A percentile compares a stretch with the other conserved stretches of the same genome.
These are phyloP conservation scores for Sordaria brevicollis DNA, from an alignment of 495 filamentous ascomycete species.

Conservation along the genomic window DNA sequence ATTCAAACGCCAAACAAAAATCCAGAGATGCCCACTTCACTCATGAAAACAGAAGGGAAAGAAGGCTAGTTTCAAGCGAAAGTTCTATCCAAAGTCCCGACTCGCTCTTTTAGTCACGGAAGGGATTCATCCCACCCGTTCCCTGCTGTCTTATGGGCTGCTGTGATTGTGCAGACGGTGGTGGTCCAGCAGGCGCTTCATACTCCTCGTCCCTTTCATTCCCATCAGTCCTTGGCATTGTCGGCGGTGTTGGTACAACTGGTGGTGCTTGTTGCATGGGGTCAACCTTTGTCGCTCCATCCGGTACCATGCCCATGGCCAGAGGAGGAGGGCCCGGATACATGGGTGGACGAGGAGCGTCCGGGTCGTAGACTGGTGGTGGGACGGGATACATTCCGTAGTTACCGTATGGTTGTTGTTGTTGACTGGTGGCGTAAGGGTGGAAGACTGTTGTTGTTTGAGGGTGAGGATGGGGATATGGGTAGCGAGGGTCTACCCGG, in stretches of 20 bases:
- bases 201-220: slow-evolving; percentile 17
- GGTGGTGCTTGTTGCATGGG: slow-evolving; percentile 34
- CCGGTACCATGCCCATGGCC: slow-evolving; percentile 20
- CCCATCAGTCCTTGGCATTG: slow-evolving; percentile 13
- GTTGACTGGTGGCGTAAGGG: slow-evolving; percentile 22
- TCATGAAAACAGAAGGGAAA: background rate
- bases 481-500: slow-evolving; percentile 42
- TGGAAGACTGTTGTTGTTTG: slow-evolving; percentile 17
- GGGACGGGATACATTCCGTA: slow-evolving; percentile 53
- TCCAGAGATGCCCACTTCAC: background rate
- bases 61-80: no score
- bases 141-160: slow-evolving; percentile 3
- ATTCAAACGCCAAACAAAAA: background rate
- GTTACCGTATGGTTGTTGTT: background rate
- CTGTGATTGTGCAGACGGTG: slow-evolving; percentile 20
- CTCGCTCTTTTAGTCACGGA: slow-evolving; percentile 6
- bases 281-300: slow-evolving; percentile 46
- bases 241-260: slow-evolving; percentile 9
- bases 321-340: slow-evolving; percentile 47
- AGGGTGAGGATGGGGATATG: slow-evolving; percentile 23
- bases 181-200: slow-evolving; percentile 35
- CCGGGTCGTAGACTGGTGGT: slow-evolving; percentile 40
- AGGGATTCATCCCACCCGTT: slow-evolving; percentile 17
- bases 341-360: slow-evolving; percentile 37
- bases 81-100: background rate